These are phyloP conservation scores for Millerago galiae DNA, from an alignment of 805 yeast species.

Conservation along the genomic window DNA sequence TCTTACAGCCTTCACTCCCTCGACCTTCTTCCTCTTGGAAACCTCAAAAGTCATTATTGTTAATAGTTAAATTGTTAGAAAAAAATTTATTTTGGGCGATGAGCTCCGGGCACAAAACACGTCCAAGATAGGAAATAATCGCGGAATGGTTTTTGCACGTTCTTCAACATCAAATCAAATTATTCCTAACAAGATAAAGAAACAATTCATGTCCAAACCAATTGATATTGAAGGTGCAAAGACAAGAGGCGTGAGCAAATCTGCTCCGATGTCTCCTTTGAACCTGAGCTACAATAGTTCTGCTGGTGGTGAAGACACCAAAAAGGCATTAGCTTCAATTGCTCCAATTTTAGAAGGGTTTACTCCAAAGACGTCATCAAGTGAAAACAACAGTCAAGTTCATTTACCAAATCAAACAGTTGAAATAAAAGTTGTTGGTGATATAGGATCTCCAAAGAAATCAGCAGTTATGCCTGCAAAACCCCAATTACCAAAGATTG, in stretches of 20 bases:
- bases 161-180: too few relatives aligned
- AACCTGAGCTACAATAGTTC: conserved; percentile 17
- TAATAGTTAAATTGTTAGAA: too few relatives aligned
- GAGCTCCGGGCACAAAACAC: neutral
- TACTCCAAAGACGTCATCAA: conserved; percentile 61
- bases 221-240: conserved; percentile 15
- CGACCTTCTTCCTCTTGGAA: conserved; percentile 10
- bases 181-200: too few relatives aligned
- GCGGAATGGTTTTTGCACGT: too few relatives aligned
- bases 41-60: neutral
- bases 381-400: conserved; percentile 32
- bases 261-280: conserved; percentile 28
- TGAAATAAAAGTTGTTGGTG: conserved; percentile 6
- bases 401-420: conserved; percentile 19
- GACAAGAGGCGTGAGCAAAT: conserved; percentile 4
- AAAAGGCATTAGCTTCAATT: conserved; percentile 67
- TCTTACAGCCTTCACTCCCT: conserved; percentile 8
- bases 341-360: conserved; percentile 75
- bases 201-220: conserved; percentile 14
- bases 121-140: conserved; percentile 1
- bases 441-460: conserved; percentile 12
- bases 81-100: too few relatives aligned
- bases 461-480: conserved; percentile 8
- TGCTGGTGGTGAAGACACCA: conserved; percentile 24
- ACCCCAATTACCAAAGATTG: conserved; percentile 62